Evolutionary conservation across 1,284 basidiomycete genomes (phyloP), one percentile per base, ranked within the genome.

Genomic region (Schizophyllum commune): DNA sequence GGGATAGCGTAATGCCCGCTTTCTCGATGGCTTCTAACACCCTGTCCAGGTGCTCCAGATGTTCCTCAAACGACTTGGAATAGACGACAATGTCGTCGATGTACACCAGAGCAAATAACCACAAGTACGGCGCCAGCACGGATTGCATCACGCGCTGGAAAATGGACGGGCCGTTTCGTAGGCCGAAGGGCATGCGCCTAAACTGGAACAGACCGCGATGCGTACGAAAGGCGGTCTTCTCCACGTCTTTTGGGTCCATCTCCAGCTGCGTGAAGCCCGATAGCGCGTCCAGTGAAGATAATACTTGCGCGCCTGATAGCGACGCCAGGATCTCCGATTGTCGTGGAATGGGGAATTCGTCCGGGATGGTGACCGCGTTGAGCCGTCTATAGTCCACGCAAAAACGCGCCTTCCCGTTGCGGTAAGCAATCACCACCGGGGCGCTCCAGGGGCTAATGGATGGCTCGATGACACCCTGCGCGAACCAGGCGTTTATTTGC

Each of bases 131-230:
- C n/a, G n/a, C n/a, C n/a, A n/a, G n/a, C n/a, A 77, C 65, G 0
- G 64, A 63, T 58, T 77, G 72, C 74, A 79, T 79, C 0, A 77
- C 63, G 2, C 73, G 58, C 61, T 79, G 77, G 61, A 78, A 79
- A 1, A 76, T 68, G 7, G 70, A 63, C 0, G 77, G 78, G 0
- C 77, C 74, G 60, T 78, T 78, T 1, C 70, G 65, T 0, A 74
- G 67, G 3, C 77, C 77, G 62, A 80, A 79, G 0, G 77, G 77
- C 73, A 80, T 76, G 15, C 72, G 57, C 47, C 64, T 66, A 64
- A 77, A 79, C 63, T 79, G 75, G 53, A 64, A 75, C 0, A 78
- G 65, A 4, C 77, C 78, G 39, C 65, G 60, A 63, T 77, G 77
- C 0, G 73, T 73, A 19, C 73, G 60, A 55, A 71, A 79, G 0